phyloP scores from a whole-genome alignment of 2,329 filamentous ascomycete species.

The Colletotrichum neosansevieriae region DNA sequence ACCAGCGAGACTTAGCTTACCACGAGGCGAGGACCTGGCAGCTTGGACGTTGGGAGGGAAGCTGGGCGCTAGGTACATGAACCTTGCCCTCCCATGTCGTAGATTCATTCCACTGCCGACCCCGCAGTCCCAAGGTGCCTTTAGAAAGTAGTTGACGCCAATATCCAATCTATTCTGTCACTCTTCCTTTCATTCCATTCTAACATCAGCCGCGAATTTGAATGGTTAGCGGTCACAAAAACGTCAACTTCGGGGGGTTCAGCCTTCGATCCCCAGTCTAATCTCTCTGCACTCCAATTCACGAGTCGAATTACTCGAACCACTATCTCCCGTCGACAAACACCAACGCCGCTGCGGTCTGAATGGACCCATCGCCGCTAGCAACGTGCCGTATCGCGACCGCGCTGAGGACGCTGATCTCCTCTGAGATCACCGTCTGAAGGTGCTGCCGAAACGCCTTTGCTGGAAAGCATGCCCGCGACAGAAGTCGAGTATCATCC shows the following conservation, averaged over 20 bases:
- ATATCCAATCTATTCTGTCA: neutral
- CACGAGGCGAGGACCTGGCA: neutral
- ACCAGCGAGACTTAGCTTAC: neutral
- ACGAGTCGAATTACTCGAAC: slow-evolving; percentile 18
- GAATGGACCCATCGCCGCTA: slow-evolving; percentile 38
- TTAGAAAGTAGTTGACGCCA: slow-evolving; percentile 33
- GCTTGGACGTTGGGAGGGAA: slow-evolving; percentile 1
- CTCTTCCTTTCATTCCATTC: slow-evolving; percentile 13
- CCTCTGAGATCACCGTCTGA: slow-evolving; percentile 61
- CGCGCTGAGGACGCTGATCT: slow-evolving; percentile 71
- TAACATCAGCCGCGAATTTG: slow-evolving; percentile 24
- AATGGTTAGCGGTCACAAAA: slow-evolving; percentile 39
- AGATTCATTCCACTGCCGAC: slow-evolving; percentile 34
- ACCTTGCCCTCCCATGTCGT: slow-evolving; percentile 22
- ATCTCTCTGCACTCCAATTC: neutral
- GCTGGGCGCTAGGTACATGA: slow-evolving; percentile 19
- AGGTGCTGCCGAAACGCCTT: slow-evolving; percentile 55
- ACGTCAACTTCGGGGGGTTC: slow-evolving; percentile 40
- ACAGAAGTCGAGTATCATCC: slow-evolving; percentile 52
- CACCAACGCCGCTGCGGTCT: slow-evolving; percentile 26
- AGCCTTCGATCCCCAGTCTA: slow-evolving; percentile 42
- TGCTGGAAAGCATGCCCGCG: slow-evolving; percentile 51
- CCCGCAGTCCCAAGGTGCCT: slow-evolving; percentile 33
- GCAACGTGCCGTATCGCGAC: slow-evolving; percentile 61
- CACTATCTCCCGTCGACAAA: slow-evolving; percentile 1